Evolutionary conservation across 352 stramenopile species (phyloP).

Genomic region (Phytophthora pluvialis): DNA sequence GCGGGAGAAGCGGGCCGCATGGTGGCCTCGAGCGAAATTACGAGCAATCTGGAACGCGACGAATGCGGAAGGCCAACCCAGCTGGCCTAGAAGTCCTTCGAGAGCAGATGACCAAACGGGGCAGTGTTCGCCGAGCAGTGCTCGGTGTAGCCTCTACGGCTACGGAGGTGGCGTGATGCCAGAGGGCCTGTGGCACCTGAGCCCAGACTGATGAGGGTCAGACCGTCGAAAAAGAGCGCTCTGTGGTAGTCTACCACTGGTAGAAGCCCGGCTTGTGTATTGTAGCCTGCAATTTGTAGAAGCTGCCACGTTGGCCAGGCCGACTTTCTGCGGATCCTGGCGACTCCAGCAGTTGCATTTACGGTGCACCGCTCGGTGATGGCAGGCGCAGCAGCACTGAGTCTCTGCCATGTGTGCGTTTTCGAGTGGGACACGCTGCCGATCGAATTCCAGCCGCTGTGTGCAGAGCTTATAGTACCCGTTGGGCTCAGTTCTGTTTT

Average conservation of each 20-base stretch:
- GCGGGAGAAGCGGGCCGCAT: constrained; percentile 1
- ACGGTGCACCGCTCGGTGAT: not conserved
- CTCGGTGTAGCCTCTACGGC: not conserved
- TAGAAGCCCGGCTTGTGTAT: not conserved
- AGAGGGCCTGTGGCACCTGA: not conserved
- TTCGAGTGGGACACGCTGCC: not conserved
- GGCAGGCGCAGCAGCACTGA: not conserved
- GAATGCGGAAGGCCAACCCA: not conserved
- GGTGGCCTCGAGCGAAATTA: not conserved
- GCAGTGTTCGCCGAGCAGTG: not conserved
- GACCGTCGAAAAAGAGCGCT: constrained; percentile 1
- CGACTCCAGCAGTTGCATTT: not conserved
- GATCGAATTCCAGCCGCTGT: constrained; percentile 7
- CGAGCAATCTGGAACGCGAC: not conserved
- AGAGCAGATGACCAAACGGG: not conserved
- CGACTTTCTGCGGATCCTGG: constrained; percentile 10
- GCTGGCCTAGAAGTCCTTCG: not conserved
- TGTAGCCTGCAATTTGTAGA: not conserved
- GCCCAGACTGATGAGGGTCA: not conserved
- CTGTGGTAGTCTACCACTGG: no score
- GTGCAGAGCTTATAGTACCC: not conserved
- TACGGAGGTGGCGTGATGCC: no score
- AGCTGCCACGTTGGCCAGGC: constrained; percentile 8
- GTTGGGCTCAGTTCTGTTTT: constrained; percentile 8
- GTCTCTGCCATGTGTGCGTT: not conserved